Evolutionary conservation across 2,329 filamentous ascomycete species (phyloP).

Genomic region (Aspergillus sp.): DNA sequence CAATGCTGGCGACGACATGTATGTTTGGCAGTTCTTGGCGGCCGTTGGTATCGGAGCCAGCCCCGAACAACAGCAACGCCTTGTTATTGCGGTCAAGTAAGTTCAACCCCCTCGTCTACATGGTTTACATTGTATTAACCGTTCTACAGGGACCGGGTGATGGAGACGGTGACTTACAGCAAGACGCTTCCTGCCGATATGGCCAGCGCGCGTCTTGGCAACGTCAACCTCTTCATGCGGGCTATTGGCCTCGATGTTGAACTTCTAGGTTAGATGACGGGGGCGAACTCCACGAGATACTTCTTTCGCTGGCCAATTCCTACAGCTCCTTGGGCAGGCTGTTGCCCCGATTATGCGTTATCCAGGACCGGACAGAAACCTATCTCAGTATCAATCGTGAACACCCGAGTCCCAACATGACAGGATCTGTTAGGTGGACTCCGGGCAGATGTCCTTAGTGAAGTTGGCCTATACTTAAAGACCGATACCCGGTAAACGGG

Average conservation of each 20-base stretch:
- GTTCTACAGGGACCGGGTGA: constrained; percentile 71
- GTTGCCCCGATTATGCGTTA: not conserved
- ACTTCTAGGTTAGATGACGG: constrained; percentile 55
- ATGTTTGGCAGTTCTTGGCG: constrained; percentile 97
- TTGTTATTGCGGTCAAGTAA: constrained; percentile 89
- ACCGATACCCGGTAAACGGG: not conserved
- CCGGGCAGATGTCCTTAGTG: constrained; percentile 1
- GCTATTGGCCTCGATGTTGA: constrained; percentile 98
- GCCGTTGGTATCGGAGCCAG: constrained; percentile 91
- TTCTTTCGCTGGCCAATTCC: not conserved
- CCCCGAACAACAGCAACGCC: constrained; percentile 89
- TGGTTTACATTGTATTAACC: constrained; percentile 17
- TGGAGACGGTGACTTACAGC: constrained; percentile 86
- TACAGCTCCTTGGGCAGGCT: not conserved
- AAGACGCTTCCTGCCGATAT: constrained; percentile 89
- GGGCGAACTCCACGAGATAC: not conserved
- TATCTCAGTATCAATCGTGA: not conserved
- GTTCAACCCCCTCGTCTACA: constrained; percentile 24
- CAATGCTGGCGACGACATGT: constrained; percentile 86
- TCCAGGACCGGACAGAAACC: not conserved
- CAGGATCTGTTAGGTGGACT: not conserved
- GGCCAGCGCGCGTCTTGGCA: constrained; percentile 77
- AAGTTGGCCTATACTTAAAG: not conserved
- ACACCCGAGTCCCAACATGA: not conserved
- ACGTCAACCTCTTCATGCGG: constrained; percentile 98